phyloP scores from a whole-genome alignment of 495 filamentous ascomycete species.

The Astrothelium macrocarpum region DNA sequence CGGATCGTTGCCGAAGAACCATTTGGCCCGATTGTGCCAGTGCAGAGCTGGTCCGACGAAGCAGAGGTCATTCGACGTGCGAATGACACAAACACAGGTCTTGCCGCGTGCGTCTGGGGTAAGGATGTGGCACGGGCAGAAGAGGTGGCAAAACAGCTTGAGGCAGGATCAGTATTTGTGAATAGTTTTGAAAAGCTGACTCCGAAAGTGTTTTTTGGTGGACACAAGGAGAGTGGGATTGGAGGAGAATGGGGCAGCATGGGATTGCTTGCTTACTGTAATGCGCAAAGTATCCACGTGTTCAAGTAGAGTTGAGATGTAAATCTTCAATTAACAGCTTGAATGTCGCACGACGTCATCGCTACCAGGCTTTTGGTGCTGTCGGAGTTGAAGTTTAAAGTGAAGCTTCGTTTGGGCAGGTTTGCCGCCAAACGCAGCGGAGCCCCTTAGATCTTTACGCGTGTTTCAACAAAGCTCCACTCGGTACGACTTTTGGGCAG shows the following conservation, averaged over 20 bases:
- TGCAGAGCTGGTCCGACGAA: constrained; percentile 40
- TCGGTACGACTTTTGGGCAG: not conserved
- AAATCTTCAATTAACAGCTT: too few species aligned
- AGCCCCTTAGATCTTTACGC: not conserved
- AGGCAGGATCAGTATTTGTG: constrained; percentile 40
- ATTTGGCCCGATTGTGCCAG: constrained; percentile 42
- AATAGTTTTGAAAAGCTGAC: constrained; percentile 37
- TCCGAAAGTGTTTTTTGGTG: constrained; percentile 49
- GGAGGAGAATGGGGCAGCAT: constrained; percentile 49
- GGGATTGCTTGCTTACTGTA: constrained; percentile 47
- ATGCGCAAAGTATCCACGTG: constrained; percentile 37
- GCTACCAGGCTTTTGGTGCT: too few species aligned
- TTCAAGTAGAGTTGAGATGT: constrained; percentile 19
- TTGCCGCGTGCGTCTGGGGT: constrained; percentile 44
- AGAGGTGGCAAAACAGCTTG: constrained; percentile 34
- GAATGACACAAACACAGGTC: constrained; percentile 39
- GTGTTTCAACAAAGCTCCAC: constrained; percentile 1
- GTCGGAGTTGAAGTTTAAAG: not conserved
- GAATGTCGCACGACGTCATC: too few species aligned
- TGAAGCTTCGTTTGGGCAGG: not conserved
- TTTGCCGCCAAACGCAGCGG: not conserved
- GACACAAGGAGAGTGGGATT: constrained; percentile 57
- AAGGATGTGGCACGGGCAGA: constrained; percentile 37
- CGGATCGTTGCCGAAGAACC: constrained; percentile 41
- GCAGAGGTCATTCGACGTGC: constrained; percentile 43